A percentile compares a stretch with the other conserved stretches of the same genome.
Conservation (phyloP, 495 filamentous ascomycete genomes). For the Aspergillus affinis region DNA sequence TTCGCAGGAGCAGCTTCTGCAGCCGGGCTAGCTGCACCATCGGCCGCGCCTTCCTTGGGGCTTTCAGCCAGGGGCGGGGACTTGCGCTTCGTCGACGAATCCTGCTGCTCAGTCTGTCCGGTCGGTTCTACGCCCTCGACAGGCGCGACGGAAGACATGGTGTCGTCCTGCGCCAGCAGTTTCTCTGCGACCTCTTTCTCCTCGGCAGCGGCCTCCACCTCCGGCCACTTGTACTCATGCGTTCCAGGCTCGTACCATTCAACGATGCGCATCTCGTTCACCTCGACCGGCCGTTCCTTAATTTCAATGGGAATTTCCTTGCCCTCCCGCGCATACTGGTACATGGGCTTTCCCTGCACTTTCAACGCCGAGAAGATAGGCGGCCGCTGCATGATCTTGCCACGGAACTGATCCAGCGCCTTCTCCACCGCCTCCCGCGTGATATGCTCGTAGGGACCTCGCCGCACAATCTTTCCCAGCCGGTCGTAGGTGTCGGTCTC, state of each 20-base stretch:
- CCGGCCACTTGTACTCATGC: constrained; percentile 70
- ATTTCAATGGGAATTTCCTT: constrained; percentile 82
- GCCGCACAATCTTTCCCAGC: constrained; percentile 75
- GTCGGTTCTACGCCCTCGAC: constrained; percentile 16
- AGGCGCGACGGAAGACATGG: constrained; percentile 21
- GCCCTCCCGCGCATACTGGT: constrained; percentile 93
- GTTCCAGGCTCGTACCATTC: constrained; percentile 86
- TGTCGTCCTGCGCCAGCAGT: constrained; percentile 51
- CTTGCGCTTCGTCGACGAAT: constrained; percentile 33
- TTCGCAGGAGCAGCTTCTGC: constrained; percentile 21
- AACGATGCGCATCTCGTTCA: constrained; percentile 70
- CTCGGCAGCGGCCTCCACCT: constrained; percentile 66
- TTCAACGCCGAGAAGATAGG: constrained; percentile 91
- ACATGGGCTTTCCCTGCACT: constrained; percentile 86
- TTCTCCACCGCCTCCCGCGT: constrained; percentile 76
- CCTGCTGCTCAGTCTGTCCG: constrained; percentile 18
- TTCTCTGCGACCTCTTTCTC: constrained; percentile 73
- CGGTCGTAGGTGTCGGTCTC: constrained; percentile 92
- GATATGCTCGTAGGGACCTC: constrained; percentile 71
- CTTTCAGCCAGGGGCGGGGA: constrained; percentile 31
- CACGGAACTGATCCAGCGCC: constrained; percentile 72
- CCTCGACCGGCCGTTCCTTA: constrained; percentile 72
- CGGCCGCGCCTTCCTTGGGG: constrained; percentile 16
- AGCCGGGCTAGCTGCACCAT: not conserved
- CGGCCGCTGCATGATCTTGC: constrained; percentile 86